These are phyloP conservation scores for Pugionium cornutum DNA, from an alignment of 345 rosid genomes.

Conservation along the genomic window DNA sequence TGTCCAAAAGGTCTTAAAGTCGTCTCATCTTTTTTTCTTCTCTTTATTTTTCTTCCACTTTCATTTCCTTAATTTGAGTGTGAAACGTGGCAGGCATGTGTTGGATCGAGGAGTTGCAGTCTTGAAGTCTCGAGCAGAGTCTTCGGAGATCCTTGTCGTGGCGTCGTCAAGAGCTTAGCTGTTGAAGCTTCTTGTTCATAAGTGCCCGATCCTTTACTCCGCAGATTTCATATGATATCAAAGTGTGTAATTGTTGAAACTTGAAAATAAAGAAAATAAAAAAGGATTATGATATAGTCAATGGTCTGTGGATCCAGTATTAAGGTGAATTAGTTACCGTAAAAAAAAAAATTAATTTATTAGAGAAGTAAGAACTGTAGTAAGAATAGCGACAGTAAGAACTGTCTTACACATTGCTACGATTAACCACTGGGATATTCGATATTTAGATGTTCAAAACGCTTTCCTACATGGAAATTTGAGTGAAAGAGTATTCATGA, in stretches of 20 bases:
- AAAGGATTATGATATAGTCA: not conserved
- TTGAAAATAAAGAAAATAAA: constrained; percentile 25
- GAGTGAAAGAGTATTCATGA: too few species aligned
- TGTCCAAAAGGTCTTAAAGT: constrained; percentile 56
- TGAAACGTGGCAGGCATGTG: constrained; percentile 63
- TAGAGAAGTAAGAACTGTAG: too few species aligned
- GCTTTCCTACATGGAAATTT: too few species aligned
- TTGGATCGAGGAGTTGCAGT: constrained; percentile 75
- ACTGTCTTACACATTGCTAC: too few species aligned
- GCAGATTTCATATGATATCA: constrained; percentile 13
- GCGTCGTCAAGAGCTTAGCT: constrained; percentile 78
- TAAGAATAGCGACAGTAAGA: too few species aligned
- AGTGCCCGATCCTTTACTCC: constrained; percentile 9
- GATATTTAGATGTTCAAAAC: too few species aligned
- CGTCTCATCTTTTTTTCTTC: not conserved
- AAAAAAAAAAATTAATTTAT: too few species aligned
- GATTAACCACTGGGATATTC: too few species aligned
- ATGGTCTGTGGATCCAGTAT: constrained; percentile 12
- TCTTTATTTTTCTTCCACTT: not conserved
- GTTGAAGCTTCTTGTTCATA: constrained; percentile 80
- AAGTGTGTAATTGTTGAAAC: constrained; percentile 28
- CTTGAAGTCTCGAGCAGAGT: constrained; percentile 56
- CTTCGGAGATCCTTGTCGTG: constrained; percentile 86
- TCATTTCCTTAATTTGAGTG: not conserved
- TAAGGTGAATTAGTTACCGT: not conserved